A percentile compares a stretch with the other conserved stretches of the same genome.
These are phyloP conservation scores for Suhomyces emberorum DNA, from an alignment of 805 yeast genomes.

Conservation along the genomic window DNA sequence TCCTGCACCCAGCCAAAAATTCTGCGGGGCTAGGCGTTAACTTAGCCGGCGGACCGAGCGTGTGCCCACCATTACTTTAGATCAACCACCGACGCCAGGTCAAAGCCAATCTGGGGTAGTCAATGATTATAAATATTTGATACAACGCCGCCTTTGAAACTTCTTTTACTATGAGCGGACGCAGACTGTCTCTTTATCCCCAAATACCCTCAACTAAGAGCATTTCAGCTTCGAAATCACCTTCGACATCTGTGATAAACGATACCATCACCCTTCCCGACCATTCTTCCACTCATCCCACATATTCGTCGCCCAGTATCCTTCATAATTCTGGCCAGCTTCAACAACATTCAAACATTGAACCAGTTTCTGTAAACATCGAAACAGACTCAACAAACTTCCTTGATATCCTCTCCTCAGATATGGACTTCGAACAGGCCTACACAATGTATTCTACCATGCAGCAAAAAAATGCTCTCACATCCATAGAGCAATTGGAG, in stretches of 20 bases:
- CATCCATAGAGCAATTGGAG: conserved; percentile 36
- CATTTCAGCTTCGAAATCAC: not conserved
- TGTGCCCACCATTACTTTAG: conserved; percentile 1
- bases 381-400: no score
- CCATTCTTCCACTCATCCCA: no score
- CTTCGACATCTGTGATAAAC: no score
- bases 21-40: conserved; percentile 4
- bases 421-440: conserved; percentile 47
- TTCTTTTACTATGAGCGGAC: conserved; percentile 1
- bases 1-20: no score
- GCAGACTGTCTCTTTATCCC: not conserved
- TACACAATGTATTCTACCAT: conserved; percentile 37
- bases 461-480: conserved; percentile 34
- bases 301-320: not conserved
- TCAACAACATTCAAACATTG: no score
- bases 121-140: conserved; percentile 2
- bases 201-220: not conserved
- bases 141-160: not conserved
- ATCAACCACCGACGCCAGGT: conserved; percentile 1
- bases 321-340: not conserved
- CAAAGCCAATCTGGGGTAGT: conserved; percentile 4
- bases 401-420: conserved; percentile 33
- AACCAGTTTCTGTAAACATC: no score
- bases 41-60: conserved; percentile 3
- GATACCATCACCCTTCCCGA: no score